Percentiles rank a stretch among this genome's conserved stretches.
These are phyloP conservation scores for Alternaria postmessia DNA, from an alignment of 2,329 filamentous ascomycete genomes.

Conservation along the genomic window DNA sequence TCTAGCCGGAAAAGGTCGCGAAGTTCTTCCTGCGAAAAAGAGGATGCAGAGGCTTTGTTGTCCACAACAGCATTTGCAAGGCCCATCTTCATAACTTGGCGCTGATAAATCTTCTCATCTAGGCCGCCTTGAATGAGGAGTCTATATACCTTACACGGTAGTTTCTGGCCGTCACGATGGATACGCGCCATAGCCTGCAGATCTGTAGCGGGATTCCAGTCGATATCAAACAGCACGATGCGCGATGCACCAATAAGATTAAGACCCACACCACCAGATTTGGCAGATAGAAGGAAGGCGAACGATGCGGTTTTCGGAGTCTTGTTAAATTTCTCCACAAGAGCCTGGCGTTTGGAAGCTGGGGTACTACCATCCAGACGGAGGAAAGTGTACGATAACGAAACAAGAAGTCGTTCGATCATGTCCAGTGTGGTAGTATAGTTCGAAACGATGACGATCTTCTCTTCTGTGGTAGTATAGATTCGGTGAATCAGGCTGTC, in stretches of 20 bases:
- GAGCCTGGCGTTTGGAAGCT: conserved; percentile 68
- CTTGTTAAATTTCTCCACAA: conserved; percentile 76
- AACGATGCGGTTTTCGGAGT: conserved; percentile 65
- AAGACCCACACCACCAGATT: conserved; percentile 73
- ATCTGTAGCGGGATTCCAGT: conserved; percentile 80
- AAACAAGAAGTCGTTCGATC: conserved; percentile 67
- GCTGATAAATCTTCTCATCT: conserved; percentile 78
- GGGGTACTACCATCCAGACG: conserved; percentile 75
- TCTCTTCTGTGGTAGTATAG: conserved; percentile 69
- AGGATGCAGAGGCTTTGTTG: conserved; percentile 65
- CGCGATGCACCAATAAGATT: conserved; percentile 76
- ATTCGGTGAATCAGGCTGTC: conserved; percentile 71
- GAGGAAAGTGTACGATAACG: conserved; percentile 68
- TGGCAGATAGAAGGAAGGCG: conserved; percentile 76
- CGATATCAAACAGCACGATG: conserved; percentile 75
- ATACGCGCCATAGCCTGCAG: conserved; percentile 79
- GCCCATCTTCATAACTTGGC: conserved; percentile 75
- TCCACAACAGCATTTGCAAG: conserved; percentile 77
- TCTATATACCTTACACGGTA: conserved; percentile 73
- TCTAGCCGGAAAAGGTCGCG: conserved; percentile 73
- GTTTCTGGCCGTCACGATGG: conserved; percentile 75
- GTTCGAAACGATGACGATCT: conserved; percentile 78
- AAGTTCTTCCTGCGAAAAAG: conserved; percentile 72
- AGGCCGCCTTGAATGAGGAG: conserved; percentile 72
- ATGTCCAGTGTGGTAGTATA: conserved; percentile 77